These are phyloP conservation scores for Ceratocystiopsis minuta DNA, from an alignment of 2,329 filamentous ascomycete genomes.

Conservation along the genomic window DNA sequence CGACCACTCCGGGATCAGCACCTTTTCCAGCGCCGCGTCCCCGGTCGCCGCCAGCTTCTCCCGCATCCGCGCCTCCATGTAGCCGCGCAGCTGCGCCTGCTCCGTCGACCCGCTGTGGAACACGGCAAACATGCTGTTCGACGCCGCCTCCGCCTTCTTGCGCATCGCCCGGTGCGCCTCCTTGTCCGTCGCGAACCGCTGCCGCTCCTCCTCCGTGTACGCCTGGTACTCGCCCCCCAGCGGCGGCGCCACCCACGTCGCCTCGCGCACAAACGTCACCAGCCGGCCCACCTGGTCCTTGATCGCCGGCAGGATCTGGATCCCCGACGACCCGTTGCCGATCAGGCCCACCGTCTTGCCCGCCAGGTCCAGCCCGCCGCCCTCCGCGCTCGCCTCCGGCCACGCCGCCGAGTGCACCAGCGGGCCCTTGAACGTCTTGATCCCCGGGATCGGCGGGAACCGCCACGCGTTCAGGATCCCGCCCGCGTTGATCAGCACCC, in stretches of 20 bases:
- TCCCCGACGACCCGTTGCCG: constrained; percentile 14
- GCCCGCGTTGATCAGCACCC: constrained; percentile 10
- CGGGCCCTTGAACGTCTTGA: constrained; percentile 15
- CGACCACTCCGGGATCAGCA: constrained; percentile 24
- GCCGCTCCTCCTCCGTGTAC: background rate
- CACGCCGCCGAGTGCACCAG: constrained; percentile 16
- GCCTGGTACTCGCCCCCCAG: background rate
- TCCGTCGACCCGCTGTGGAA: background rate
- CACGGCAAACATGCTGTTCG: constrained; percentile 1
- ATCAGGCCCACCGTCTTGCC: constrained; percentile 16
- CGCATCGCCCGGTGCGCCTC: background rate
- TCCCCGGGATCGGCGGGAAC: constrained; percentile 16
- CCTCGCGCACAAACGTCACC: constrained; percentile 8
- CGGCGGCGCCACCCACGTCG: constrained; percentile 6
- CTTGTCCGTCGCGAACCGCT: background rate
- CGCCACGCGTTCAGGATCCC: constrained; percentile 12
- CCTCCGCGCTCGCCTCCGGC: background rate
- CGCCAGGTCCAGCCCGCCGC: constrained; percentile 7
- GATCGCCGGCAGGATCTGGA: constrained; percentile 15
- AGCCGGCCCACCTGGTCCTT: constrained; percentile 7
- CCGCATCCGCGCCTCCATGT: constrained; percentile 22
- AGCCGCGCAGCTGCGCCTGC: constrained; percentile 18
- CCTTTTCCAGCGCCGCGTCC: constrained; percentile 10
- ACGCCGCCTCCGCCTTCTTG: background rate
- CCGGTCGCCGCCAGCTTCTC: constrained; percentile 13